phyloP scores from a whole-genome alignment of 1,284 basidiomycete genomes.

The Cryptococcus jaspeensis region DNA sequence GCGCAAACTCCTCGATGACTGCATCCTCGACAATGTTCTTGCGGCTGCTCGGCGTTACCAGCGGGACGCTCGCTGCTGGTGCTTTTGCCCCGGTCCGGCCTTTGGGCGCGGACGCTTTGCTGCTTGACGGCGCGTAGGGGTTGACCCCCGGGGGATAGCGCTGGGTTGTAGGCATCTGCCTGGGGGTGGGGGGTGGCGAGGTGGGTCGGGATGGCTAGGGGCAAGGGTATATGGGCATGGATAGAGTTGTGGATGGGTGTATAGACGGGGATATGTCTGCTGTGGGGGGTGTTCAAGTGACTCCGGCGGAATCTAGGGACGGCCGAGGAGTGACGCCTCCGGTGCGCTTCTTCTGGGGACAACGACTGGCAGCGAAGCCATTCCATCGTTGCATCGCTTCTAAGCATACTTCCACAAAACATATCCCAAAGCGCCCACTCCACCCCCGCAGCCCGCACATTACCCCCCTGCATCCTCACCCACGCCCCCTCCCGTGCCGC shows the following conservation, averaged over 20 bases:
- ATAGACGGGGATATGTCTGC: background rate
- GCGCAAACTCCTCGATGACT: conserved; percentile 45
- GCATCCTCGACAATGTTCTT: conserved; percentile 15
- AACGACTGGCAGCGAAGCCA: background rate
- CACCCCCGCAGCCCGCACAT: background rate
- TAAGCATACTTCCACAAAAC: no score
- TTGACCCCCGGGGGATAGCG: conserved; percentile 21
- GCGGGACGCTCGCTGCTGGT: conserved; percentile 12
- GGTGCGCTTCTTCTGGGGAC: background rate
- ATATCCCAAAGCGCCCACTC: background rate
- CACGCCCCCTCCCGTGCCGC: background rate
- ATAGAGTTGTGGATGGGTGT: background rate
- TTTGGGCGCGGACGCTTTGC: background rate
- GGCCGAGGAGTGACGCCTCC: background rate
- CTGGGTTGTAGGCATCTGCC: conserved; percentile 15
- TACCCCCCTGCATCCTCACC: background rate
- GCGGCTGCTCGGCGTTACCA: background rate
- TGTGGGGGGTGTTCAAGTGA: background rate
- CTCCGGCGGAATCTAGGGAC: background rate
- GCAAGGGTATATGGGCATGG: background rate
- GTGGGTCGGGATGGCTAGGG: background rate
- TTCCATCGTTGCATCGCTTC: no score
- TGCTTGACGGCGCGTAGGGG: conserved; percentile 13
- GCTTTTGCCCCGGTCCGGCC: conserved; percentile 4
- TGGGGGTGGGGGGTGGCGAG: background rate